A percentile compares a stretch with the other conserved stretches of the same genome.
phyloP scores from a whole-genome alignment of 768 basidiomycete species.

The Daedalea quercina region DNA sequence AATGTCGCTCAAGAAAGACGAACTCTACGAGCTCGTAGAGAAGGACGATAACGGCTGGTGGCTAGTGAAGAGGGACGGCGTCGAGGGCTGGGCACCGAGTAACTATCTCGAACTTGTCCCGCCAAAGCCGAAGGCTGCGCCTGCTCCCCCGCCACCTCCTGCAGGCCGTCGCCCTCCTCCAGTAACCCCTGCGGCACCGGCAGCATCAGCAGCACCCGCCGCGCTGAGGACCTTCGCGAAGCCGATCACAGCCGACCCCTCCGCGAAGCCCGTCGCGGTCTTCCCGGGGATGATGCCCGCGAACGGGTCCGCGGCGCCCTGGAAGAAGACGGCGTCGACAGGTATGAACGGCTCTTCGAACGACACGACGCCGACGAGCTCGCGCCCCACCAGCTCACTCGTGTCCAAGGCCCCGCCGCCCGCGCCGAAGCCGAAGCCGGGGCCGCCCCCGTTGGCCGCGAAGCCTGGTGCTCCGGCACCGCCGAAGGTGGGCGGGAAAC shows the following conservation, averaged over 20 bases:
- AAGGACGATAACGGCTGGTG: conserved; percentile 98
- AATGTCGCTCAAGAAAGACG: conserved; percentile 85
- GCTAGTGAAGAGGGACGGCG: conserved; percentile 78
- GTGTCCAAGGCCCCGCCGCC: conserved; percentile 50
- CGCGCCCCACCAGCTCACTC: conserved; percentile 45
- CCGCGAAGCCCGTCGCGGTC: conserved; percentile 75
- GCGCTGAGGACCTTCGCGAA: conserved; percentile 24
- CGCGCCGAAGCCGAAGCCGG: conserved; percentile 57
- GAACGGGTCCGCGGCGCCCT: conserved; percentile 66
- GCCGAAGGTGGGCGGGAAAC: conserved; percentile 48
- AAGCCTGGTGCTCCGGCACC: conserved; percentile 41
- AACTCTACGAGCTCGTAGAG: conserved; percentile 84
- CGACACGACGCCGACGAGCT: conserved; percentile 35
- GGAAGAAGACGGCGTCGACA: conserved; percentile 40
- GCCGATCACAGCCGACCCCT: conserved; percentile 47
- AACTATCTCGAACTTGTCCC: conserved; percentile 85
- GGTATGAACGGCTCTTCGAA: conserved; percentile 21
- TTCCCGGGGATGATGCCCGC: conserved; percentile 69
- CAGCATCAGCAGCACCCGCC: conserved; percentile 25
- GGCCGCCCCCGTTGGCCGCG: conserved; percentile 47
- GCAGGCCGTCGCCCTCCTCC: conserved; percentile 21
- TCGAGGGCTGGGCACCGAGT: conserved; percentile 93
- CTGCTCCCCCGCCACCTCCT: conserved; percentile 62
- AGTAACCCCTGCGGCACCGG: conserved; percentile 29
- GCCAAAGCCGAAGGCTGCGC: conserved; percentile 53